Evolutionary conservation across 371 early-diverging fungal genomes (phyloP), one percentile per base, ranked within the genome.

Genomic region (Syncephalastrum sp.): DNA sequence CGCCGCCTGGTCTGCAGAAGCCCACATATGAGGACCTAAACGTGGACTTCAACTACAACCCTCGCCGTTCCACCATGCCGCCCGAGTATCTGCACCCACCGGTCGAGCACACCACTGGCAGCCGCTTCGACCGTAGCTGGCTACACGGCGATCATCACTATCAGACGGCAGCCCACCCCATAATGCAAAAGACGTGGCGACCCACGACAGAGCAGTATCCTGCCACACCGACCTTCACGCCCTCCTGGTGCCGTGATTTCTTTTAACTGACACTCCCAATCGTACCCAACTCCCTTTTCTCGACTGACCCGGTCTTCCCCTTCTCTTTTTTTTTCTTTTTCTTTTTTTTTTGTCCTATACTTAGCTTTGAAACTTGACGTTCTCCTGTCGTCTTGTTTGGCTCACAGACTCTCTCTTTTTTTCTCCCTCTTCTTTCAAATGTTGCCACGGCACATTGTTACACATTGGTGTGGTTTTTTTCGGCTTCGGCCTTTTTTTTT

Each of bases 131-230:
- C 29, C 29, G 3, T 7, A 29, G 29, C 29, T 29, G 29, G 29
- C 7, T 29, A 3, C 29, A 29, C 7, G 29, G 29, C 7, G 51
- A 50, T 2, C 29, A 50, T 23, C 24, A 50, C 33, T 50, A 50
- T 24, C 51, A 24, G 8, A 24, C 51, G 16, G 51, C 45, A 25
- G 29, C 17, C 47, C 19, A 56, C 27, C 38, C 53, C 8, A 42
- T 12, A 15, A 15, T 17, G 16, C 42, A 42, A 41, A 53, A 41
- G 17, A n/a, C 21, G 13, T 13, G 17, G n/a, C 53, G 42, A 23
- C 56, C 21, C 25, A 47, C 24, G 16, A 56, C 24, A 23, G 43
- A 47, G 38, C 38, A 27, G 3, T 43, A 56, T 56, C 47, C 56
- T 15, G 27, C 47, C 23, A 46, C 27, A 5, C 56, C 25, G 16